These are phyloP conservation scores for Paramecium primaurelia DNA, from an alignment of 73 alveolate genomes.

Conservation along the genomic window DNA sequence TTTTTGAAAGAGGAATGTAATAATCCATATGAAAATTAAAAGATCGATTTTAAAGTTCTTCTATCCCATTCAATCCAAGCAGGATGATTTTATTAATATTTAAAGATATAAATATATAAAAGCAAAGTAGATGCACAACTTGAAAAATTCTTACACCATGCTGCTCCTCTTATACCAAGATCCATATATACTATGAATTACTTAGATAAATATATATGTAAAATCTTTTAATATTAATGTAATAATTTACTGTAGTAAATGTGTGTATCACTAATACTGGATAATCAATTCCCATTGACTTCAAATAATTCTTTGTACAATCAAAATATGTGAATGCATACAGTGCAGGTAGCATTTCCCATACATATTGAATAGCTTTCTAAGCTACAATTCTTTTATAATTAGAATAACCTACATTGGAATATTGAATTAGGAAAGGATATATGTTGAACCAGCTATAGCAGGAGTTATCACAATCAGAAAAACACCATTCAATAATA, in stretches of 20 bases:
- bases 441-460: not conserved
- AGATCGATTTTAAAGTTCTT: not conserved
- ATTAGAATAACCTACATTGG: not conserved
- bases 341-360: conserved; percentile 32
- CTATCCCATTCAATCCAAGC: conserved; percentile 49
- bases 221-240: not conserved
- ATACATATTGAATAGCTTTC: conserved; percentile 5
- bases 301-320: not conserved
- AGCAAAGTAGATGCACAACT: not conserved
- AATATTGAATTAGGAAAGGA: not conserved
- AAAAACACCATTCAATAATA: not conserved
- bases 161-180: conserved; percentile 42
- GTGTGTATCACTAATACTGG: conserved; percentile 8
- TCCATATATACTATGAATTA: not conserved
- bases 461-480: conserved; percentile 11
- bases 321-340: conserved; percentile 25
- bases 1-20: not conserved
- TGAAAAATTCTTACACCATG: conserved; percentile 34
- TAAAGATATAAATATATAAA: not conserved
- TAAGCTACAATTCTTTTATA: not conserved
- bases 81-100: not conserved
- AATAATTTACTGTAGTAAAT: not conserved
- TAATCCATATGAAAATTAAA: not conserved
- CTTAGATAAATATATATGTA: not conserved
- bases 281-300: not conserved